Percentiles rank a stretch among this genome's conserved stretches.
Conservation (phyloP, 331 rosid genomes). For the Pyracantha coccinea region DNA sequence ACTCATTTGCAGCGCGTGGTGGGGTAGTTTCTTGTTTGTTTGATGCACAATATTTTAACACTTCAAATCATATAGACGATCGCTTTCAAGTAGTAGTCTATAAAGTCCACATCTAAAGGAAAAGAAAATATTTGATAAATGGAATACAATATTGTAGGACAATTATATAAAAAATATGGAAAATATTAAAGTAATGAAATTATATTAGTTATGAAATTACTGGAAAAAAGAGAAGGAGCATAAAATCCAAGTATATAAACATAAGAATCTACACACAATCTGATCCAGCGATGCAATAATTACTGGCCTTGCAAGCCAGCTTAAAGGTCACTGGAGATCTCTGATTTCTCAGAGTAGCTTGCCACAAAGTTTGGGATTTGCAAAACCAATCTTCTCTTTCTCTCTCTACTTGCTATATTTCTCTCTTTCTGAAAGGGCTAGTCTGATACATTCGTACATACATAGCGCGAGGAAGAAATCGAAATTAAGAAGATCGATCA, state of each 20-base stretch:
- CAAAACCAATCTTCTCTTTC: not conserved
- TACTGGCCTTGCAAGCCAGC: slow-evolving; percentile 31
- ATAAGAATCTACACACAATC: slow-evolving; percentile 78
- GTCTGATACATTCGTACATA: too few species aligned
- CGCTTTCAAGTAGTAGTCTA: slow-evolving; percentile 64
- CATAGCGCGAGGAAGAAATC: not conserved
- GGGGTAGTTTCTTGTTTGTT: not conserved
- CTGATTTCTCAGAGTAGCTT: slow-evolving; percentile 30
- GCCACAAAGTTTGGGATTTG: slow-evolving; percentile 36
- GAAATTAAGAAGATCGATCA: not conserved
- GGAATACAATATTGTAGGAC: not conserved
- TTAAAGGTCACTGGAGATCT: slow-evolving; percentile 53
- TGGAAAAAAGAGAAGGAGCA: slow-evolving; percentile 35
- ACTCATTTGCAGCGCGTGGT: not conserved
- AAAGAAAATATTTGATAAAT: not conserved
- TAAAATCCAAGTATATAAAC: slow-evolving; percentile 76
- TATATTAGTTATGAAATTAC: slow-evolving; percentile 32
- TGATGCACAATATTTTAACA: slow-evolving; percentile 22
- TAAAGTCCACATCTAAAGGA: slow-evolving; percentile 33
- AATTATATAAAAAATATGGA: slow-evolving; percentile 22
- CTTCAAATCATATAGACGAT: slow-evolving; percentile 58
- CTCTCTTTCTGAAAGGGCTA: not conserved
- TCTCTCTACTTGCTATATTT: not conserved
- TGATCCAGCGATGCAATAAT: slow-evolving; percentile 99
- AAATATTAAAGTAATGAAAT: slow-evolving; percentile 6